phyloP scores from a whole-genome alignment of 306 rosid species.

The Dicorynia guianensis region DNA sequence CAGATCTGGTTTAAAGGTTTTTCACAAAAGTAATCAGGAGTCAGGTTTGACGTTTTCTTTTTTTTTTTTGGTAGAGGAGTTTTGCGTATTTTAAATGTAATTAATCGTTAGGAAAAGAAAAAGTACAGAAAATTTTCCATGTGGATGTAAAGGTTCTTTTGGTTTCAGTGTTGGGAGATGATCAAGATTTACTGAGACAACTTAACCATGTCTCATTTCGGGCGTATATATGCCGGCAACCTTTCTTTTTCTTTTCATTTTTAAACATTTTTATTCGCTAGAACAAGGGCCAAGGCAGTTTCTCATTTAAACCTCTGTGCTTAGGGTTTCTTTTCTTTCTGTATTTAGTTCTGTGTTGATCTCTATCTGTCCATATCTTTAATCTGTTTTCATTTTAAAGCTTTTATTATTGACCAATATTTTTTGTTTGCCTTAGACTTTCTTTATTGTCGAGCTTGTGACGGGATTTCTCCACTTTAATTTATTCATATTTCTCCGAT shows the following conservation, averaged over 20 bases:
- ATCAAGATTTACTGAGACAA: neutral
- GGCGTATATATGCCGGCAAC: neutral
- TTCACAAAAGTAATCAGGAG: slow-evolving; percentile 38
- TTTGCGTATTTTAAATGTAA: too few species aligned
- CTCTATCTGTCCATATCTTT: neutral
- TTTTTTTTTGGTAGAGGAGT: too few species aligned
- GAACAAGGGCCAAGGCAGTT: neutral
- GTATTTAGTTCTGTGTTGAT: neutral
- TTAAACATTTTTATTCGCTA: neutral
- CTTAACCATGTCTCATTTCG: neutral
- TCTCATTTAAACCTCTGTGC: neutral
- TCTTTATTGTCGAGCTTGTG: neutral
- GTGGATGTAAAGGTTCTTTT: neutral
- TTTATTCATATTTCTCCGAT: slow-evolving; percentile 1
- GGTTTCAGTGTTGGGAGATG: neutral
- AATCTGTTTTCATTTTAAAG: neutral
- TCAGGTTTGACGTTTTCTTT: too few species aligned
- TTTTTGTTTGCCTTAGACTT: neutral
- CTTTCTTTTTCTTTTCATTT: neutral
- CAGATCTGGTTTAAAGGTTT: slow-evolving; percentile 55
- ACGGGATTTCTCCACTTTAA: neutral
- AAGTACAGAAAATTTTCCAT: neutral
- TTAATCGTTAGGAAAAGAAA: neutral
- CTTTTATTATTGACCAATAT: too few species aligned
- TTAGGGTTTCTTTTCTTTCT: slow-evolving; percentile 23